These are phyloP conservation scores for Aspergillus sp. DNA, from an alignment of 2,329 filamentous ascomycete species.

Conservation along the genomic window DNA sequence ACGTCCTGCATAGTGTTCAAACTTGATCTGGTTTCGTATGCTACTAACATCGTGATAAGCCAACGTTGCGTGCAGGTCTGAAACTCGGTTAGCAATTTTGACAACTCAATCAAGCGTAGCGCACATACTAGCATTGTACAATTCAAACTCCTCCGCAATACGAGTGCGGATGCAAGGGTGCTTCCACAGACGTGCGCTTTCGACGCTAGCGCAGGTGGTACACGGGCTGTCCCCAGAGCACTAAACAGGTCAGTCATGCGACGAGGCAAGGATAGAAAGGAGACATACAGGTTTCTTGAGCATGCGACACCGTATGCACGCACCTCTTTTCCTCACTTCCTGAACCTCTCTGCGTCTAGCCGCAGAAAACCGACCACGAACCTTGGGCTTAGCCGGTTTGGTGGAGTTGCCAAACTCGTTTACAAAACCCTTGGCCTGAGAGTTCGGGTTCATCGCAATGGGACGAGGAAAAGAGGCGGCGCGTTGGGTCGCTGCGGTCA, in stretches of 20 bases:
- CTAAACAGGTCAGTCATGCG: conserved; percentile 21
- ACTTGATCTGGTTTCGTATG: conserved; percentile 49
- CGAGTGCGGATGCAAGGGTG: conserved; percentile 59
- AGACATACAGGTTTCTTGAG: conserved; percentile 57
- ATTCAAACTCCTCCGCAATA: conserved; percentile 58
- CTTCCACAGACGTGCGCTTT: conserved; percentile 62
- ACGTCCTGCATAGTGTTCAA: conserved; percentile 50
- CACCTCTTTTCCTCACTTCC: conserved; percentile 59
- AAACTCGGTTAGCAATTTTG: conserved; percentile 19
- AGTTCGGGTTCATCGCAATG: conserved; percentile 44
- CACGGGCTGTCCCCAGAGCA: conserved; percentile 63
- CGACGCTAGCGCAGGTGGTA: conserved; percentile 58
- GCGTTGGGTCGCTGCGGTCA: conserved; percentile 40
- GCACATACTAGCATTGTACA: conserved; percentile 54
- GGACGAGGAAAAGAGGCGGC: conserved; percentile 42
- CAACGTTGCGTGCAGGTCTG: conserved; percentile 52
- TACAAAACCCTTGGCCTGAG: conserved; percentile 41
- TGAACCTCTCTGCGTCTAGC: conserved; percentile 59
- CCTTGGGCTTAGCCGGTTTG: conserved; percentile 47
- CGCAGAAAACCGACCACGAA: conserved; percentile 58
- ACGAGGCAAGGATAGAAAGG: not conserved
- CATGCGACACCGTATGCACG: conserved; percentile 64
- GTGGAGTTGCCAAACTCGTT: conserved; percentile 42
- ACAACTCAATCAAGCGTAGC: not conserved
- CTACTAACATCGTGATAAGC: conserved; percentile 53